Conservation (phyloP, 2,329 filamentous ascomycete species). For the Penicillium digitatum region DNA sequence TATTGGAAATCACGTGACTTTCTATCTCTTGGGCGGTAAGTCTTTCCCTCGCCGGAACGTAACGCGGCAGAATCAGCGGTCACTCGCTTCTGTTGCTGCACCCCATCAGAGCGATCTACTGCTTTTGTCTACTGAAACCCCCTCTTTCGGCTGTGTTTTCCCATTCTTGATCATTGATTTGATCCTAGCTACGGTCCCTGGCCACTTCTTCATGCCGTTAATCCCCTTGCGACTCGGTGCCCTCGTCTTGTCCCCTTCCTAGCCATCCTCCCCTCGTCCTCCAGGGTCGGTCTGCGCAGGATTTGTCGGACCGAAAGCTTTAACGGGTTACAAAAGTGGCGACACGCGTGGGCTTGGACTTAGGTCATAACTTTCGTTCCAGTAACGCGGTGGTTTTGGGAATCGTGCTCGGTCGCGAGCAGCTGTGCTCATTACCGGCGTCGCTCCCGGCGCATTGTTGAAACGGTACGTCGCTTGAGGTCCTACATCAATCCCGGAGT, state of each 20-base stretch:
- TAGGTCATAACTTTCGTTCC: slow-evolving; percentile 1
- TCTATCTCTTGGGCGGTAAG: slow-evolving; percentile 24
- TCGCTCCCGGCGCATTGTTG: slow-evolving; percentile 37
- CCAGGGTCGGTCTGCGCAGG: slow-evolving; percentile 21
- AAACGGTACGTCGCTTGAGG: slow-evolving; percentile 34
- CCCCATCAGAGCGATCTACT: slow-evolving; percentile 24
- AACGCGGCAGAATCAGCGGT: slow-evolving; percentile 25
- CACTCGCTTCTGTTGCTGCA: slow-evolving; percentile 27
- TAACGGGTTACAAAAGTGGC: slow-evolving; percentile 7
- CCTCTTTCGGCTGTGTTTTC: slow-evolving; percentile 12
- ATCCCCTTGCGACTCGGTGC: slow-evolving; percentile 30
- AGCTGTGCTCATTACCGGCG: slow-evolving; percentile 29
- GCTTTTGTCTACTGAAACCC: slow-evolving; percentile 15
- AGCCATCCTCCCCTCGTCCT: slow-evolving; percentile 28
- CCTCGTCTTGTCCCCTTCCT: slow-evolving; percentile 35
- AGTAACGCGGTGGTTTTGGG: slow-evolving; percentile 27
- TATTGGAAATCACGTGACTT: slow-evolving; percentile 24
- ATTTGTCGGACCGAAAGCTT: slow-evolving; percentile 15
- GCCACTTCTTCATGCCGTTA: slow-evolving; percentile 32
- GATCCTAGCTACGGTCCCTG: slow-evolving; percentile 9
- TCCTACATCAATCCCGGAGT: slow-evolving; percentile 10
- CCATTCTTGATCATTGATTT: slow-evolving; percentile 14
- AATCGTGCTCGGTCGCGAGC: slow-evolving; percentile 35
- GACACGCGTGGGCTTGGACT: slow-evolving; percentile 14
- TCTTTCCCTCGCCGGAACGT: slow-evolving; percentile 13